Evolutionary conservation across 768 basidiomycete species (phyloP).

Genomic region (Naganishia vaughanmartiniae): DNA sequence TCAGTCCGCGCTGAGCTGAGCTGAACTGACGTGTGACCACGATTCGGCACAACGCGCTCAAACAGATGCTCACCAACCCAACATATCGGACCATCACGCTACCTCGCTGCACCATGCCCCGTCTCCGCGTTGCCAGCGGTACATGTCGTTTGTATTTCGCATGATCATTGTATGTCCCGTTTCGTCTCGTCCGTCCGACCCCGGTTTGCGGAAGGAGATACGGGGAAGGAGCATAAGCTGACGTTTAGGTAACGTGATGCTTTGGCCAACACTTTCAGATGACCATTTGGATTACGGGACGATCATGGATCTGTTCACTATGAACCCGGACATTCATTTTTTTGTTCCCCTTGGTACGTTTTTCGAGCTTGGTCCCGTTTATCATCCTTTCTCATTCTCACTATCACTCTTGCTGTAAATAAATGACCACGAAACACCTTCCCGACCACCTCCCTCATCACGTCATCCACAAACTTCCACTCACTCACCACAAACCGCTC

Average conservation of each 20-base stretch:
- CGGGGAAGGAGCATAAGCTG: no score
- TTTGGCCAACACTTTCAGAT: slow-evolving; percentile 39
- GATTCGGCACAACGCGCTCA: no score
- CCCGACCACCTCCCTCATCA: no score
- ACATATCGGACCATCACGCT: slow-evolving; percentile 47
- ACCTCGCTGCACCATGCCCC: slow-evolving; percentile 44
- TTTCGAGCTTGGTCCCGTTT: no score
- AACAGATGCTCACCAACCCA: slow-evolving; percentile 51
- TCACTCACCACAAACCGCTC: not conserved
- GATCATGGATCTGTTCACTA: slow-evolving; percentile 46
- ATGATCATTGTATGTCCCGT: slow-evolving; percentile 50
- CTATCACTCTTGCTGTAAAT: no score
- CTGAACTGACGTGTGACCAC: no score
- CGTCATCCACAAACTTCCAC: no score
- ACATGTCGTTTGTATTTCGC: slow-evolving; percentile 48
- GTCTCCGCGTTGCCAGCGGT: slow-evolving; percentile 46
- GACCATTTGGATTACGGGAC: slow-evolving; percentile 52
- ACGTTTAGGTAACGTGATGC: slow-evolving; percentile 1
- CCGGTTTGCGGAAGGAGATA: no score
- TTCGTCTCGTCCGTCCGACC: not conserved
- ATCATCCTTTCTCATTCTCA: no score
- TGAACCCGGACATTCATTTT: slow-evolving; percentile 40
- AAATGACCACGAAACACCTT: no score
- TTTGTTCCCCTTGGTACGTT: slow-evolving; percentile 41
- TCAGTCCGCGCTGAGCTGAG: no score